Evolutionary conservation across 2,329 filamentous ascomycete genomes (phyloP).

Genomic region (Alternaria consortialis): DNA sequence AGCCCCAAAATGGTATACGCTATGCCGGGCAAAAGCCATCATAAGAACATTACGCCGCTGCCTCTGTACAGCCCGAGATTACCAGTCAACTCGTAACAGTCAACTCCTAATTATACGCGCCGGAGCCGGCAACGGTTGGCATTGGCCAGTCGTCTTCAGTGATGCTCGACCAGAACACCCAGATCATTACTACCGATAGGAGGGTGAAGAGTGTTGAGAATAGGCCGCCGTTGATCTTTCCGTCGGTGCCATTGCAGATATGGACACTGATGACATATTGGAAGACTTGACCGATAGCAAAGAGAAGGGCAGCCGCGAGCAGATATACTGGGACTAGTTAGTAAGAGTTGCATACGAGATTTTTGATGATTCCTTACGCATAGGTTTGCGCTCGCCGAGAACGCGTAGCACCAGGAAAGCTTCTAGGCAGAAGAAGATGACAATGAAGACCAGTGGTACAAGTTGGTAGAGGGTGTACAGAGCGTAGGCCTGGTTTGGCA

Average conservation of each 20-base stretch:
- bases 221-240: slow-evolving; percentile 90
- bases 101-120: slow-evolving; percentile 48
- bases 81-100: slow-evolving; percentile 17
- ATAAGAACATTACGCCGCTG: slow-evolving; percentile 48
- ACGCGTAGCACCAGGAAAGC: slow-evolving; percentile 83
- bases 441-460: slow-evolving; percentile 86
- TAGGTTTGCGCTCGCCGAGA: slow-evolving; percentile 88
- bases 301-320: slow-evolving; percentile 75
- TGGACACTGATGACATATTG: slow-evolving; percentile 92
- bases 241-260: slow-evolving; percentile 82
- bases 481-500: slow-evolving; percentile 74
- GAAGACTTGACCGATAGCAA: slow-evolving; percentile 93
- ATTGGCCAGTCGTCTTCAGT: slow-evolving; percentile 97
- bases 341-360: slow-evolving; percentile 6
- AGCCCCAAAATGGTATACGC: slow-evolving; percentile 50
- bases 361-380: slow-evolving; percentile 66
- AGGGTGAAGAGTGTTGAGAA: slow-evolving; percentile 95
- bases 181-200: slow-evolving; percentile 80
- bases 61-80: slow-evolving; percentile 31
- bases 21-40: slow-evolving; percentile 48
- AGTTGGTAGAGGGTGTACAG: slow-evolving; percentile 96
- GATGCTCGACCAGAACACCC: slow-evolving; percentile 98
- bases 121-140: slow-evolving; percentile 53
- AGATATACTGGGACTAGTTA: slow-evolving; percentile 71
- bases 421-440: slow-evolving; percentile 85